Base-by-base conservation (phyloP, 1,284 basidiomycete genomes). In the Ganoderma multipileum region DNA sequence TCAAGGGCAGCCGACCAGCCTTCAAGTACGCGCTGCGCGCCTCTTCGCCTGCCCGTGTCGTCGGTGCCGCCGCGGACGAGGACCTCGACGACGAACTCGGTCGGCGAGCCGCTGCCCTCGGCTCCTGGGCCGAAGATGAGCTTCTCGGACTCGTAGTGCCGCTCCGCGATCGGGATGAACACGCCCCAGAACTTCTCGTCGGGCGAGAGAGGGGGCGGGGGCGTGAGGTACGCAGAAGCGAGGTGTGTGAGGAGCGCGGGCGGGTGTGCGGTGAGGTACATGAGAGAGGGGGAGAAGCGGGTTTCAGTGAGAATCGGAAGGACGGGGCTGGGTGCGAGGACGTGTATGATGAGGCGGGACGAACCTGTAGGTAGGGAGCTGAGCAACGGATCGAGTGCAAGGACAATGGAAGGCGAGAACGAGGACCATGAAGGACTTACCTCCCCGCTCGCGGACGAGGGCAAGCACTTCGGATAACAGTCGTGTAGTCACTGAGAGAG, bases 151-250 rank as follows among this genome's bases (percentile, higher is more conserved):
- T 93, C 91, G 59, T 85, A 80, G 4, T 74, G 77, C 16, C 93
- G 85, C 73, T 89, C 86, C 47, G 89, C 86, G 69, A 93, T 75
- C 0, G 92, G 91, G 20, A 88, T 78, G 75, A 94, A 94, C 7
- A 92, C 83, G 39, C 83, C 80, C 91, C 92, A 95, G 79, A 94
- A 95, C 74, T 91, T 92, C 64, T 85, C 81, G n/a, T 84, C 81
- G 0, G 86, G 74, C 3, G 89, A 85, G 47, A 83, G 75, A 5
- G 91, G 89, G 0, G 94, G 92, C 0, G 92, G 92, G 0, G 84
- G 84, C 2, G 87, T 86, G 63, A 93, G 84, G 76, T 93, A 94
- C 26, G 88, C 86, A 50, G 83, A 83, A 7, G 91, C 83, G 64
- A 96, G 79, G 75, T 93, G 87, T 11, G 77, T 76, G 47, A 96